Evolutionary conservation across 1,139 yeast species (phyloP), one percentile per base, ranked within the genome.

Genomic region (Torulaspora globosa): DNA sequence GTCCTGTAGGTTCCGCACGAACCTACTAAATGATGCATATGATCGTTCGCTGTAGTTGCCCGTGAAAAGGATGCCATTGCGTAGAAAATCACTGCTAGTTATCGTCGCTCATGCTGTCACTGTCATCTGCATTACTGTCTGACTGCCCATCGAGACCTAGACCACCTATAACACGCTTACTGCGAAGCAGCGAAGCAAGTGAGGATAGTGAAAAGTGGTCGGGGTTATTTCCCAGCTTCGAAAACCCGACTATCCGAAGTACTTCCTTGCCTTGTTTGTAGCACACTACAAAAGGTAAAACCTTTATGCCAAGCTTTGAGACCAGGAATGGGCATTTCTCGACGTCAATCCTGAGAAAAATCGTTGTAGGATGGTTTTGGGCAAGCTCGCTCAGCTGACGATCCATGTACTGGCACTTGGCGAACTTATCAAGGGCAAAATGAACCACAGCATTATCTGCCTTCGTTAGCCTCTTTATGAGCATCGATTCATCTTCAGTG

Each of bases 311-410:
- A 39, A 87, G 71, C 57, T 78, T 80, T 1, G 78, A 67, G 3
- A 80, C 87, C 41, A 87, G 67, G 59, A 87, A 87, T 2, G 95
- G 89, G 1, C 90, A 84, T 23, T 75, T 68, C 36, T 72, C 75
- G 0, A 86, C 95, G 47, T 74, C 70, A n/a, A 84, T 74, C 41
- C 75, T 71, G 23, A 79, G 65, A 47, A 84, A 77, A 50, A 72
- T 72, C 1, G 85, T 70, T 1, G 70, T 67, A 31, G 83, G 59
- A 63, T 86, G 87, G 51, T 75, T 78, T 43, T 72, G 72, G 0
- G 94, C 81, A 19, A 82, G 54, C 36, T 44, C 49, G 47, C 63
- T 62, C 41, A 84, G 62, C 44, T 72, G 71, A 3, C 69, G 65
- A 53, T 81, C 78, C 83, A 86, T 77, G 21, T 72, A 66, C 39